Evolutionary conservation across 768 basidiomycete species (phyloP).

Genomic region (Mycena rebaudengoi): DNA sequence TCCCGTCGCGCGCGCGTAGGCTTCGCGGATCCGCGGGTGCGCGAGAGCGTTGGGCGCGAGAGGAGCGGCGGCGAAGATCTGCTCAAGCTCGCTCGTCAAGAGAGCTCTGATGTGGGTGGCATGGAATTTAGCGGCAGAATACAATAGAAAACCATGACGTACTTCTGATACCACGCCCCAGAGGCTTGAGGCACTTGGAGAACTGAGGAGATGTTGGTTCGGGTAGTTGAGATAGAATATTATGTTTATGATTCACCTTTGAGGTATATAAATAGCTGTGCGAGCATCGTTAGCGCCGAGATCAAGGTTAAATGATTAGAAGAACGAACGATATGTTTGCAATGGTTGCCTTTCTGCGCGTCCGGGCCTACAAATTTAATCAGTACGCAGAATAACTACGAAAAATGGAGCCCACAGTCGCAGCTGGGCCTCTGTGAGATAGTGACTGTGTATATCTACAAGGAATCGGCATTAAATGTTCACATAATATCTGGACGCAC

Average conservation of each 20-base stretch:
- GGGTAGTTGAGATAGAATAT: background rate
- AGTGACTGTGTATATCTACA: conserved; percentile 77
- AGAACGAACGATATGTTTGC: conserved; percentile 78
- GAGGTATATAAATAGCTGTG: conserved; percentile 71
- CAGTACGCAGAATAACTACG: background rate
- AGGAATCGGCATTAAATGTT: conserved; percentile 9
- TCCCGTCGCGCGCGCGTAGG: conserved; percentile 67
- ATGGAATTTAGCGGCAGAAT: background rate
- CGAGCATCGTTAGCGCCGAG: background rate
- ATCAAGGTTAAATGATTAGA: background rate
- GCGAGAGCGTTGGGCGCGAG: conserved; percentile 69
- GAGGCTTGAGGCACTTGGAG: conserved; percentile 68
- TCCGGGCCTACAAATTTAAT: conserved; percentile 67
- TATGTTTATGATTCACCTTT: conserved; percentile 56
- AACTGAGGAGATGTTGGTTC: conserved; percentile 45
- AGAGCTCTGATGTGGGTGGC: conserved; percentile 71
- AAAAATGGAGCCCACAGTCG: conserved; percentile 56
- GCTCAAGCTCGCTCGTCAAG: conserved; percentile 68
- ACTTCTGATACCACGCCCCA: conserved; percentile 79
- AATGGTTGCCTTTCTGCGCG: conserved; percentile 77
- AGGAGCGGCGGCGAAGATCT: conserved; percentile 74
- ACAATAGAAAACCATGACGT: conserved; percentile 25
- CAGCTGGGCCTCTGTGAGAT: conserved; percentile 71
- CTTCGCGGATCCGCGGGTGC: conserved; percentile 61
- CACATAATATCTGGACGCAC: conserved; percentile 23